Conservation (phyloP, 768 basidiomycete species). For the Calocera viscosa region DNA sequence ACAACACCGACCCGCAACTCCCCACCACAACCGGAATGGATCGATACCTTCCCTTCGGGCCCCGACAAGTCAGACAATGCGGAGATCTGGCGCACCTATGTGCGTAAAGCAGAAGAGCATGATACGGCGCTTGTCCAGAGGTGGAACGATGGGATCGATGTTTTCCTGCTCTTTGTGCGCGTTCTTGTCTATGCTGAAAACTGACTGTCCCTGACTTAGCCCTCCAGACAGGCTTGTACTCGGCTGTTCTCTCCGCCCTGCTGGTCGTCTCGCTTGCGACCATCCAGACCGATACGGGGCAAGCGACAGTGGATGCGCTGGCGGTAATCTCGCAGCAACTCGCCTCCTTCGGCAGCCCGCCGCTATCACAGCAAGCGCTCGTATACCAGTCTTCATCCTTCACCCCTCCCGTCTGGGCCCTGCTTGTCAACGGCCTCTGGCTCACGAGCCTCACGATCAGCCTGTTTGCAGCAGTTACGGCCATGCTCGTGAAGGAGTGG, state of each 20-base stretch:
- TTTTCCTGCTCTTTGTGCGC: conserved; percentile 31
- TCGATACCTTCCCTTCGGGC: neutral
- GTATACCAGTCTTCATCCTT: conserved; percentile 8
- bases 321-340: neutral
- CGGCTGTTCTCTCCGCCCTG: conserved; percentile 24
- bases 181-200: neutral
- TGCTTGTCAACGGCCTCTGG: conserved; percentile 35
- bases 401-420: conserved; percentile 22
- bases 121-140: conserved; percentile 27
- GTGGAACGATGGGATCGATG: conserved; percentile 35
- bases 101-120: conserved; percentile 28
- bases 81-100: conserved; percentile 30
- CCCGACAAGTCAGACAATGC: neutral
- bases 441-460: conserved; percentile 31
- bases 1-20: too few relatives aligned
- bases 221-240: conserved; percentile 27
- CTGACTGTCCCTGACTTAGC: neutral
- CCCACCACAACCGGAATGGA: neutral
- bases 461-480: conserved; percentile 33
- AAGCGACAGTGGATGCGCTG: conserved; percentile 11
- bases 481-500: conserved; percentile 42
- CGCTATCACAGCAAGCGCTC: neutral
- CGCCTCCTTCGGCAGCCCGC: neutral
- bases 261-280: conserved; percentile 21
- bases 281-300: conserved; percentile 18